Evolutionary conservation across 495 filamentous ascomycete species (phyloP), one percentile per base, ranked within the genome.

Genomic region (Thermochaetoides thermophila): DNA sequence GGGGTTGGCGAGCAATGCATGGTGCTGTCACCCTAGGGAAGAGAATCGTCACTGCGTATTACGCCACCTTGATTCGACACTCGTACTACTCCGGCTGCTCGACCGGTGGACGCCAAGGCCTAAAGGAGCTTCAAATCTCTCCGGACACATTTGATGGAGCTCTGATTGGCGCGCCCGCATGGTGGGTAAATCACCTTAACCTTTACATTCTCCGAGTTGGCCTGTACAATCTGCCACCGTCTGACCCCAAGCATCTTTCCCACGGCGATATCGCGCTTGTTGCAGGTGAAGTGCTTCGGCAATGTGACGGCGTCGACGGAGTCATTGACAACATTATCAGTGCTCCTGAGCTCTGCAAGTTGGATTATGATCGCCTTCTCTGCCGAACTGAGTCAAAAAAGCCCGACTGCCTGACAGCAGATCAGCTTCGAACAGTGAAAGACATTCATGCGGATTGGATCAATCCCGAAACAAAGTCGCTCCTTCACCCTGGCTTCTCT

Each of bases 261-360:
- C 11, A 57, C 10, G 40, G 50, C 2, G 39, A 67, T 9, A 71
- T 72, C 49, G 37, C 48, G 1, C 42, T 58, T 1, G 54, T 68
- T 18, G 51, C 59, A 0, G 66, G 70, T 38, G 66, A 74, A 12
- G 28, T 79, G 4, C 18, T 69, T 10, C 57, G 61, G 11, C 76
- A 81, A 42, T 83, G 77, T 40, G 76, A 83, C 43, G 38, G 26
- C 0, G 49, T 70, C 15, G 78, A 81, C 44, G 76, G 77, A 2
- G 58, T 73, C 0, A 45, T 52, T 5, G 77, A 81, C 38, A 69
- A 64, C 14, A 73, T 81, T 46, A 68, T 82, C 34, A 68, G 66
- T 31, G 57, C 69, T 32, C 68, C 74, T 0, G 53, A 63, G 24
- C 47, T 57, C 9, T 83, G 77, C 50, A 40, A 61, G 18, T 70